phyloP scores from a whole-genome alignment of 1,284 basidiomycete species.

The Fereydounia khargensis region DNA sequence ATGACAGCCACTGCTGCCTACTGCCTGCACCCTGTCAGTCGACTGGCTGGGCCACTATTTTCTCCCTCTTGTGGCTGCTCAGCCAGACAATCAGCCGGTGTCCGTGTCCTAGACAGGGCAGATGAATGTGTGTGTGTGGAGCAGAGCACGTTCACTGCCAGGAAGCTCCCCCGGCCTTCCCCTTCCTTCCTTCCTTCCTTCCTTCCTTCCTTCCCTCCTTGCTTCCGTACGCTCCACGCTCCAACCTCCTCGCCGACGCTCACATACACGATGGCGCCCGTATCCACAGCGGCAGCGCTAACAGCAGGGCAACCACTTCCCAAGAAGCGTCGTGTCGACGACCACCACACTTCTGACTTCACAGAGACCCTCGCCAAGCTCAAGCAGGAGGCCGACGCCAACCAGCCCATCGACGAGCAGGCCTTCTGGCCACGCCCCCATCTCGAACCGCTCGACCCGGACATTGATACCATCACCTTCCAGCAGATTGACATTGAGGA shows the following conservation, averaged over 20 bases:
- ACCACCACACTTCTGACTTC: slow-evolving; percentile 33
- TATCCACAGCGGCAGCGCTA: slow-evolving; percentile 17
- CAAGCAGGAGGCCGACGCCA: slow-evolving; percentile 32
- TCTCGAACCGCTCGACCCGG: slow-evolving; percentile 29
- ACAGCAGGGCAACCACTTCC: slow-evolving; percentile 5
- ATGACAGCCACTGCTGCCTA: slow-evolving; percentile 1
- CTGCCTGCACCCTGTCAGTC: background rate
- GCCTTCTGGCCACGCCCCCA: slow-evolving; percentile 43
- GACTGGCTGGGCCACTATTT: background rate
- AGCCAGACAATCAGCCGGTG: too few relatives aligned
- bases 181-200: background rate
- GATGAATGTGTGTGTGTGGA: too few relatives aligned
- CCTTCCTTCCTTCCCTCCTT: background rate
- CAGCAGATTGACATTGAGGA: slow-evolving; percentile 58
- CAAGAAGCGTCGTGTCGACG: slow-evolving; percentile 33
- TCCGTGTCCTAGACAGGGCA: too few relatives aligned
- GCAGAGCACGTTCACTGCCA: too few relatives aligned
- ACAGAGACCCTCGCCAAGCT: slow-evolving; percentile 45
- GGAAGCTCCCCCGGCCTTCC: background rate
- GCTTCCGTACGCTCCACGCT: background rate
- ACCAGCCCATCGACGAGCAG: slow-evolving; percentile 27
- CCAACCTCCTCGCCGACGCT: slow-evolving; percentile 1
- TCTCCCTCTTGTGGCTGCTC: too few relatives aligned
- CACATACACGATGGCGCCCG: slow-evolving; percentile 21
- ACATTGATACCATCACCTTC: slow-evolving; percentile 39